These are phyloP conservation scores for Ceratocystis cubensis DNA, from an alignment of 2,329 filamentous ascomycete species.

Conservation along the genomic window DNA sequence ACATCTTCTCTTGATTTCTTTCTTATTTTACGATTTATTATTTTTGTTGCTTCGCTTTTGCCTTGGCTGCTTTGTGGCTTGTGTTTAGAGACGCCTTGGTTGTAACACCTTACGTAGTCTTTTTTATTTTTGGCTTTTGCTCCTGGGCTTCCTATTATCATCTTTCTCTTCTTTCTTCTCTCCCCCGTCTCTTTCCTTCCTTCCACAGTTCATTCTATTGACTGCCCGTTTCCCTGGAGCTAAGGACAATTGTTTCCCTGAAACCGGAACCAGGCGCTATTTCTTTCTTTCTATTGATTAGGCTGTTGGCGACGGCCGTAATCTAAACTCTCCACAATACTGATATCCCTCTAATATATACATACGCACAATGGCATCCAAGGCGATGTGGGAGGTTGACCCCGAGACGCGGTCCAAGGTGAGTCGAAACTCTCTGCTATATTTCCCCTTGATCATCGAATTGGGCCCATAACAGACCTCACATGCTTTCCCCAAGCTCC, in stretches of 20 bases:
- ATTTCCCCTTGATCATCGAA: neutral
- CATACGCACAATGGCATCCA: constrained; percentile 45
- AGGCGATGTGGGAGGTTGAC: constrained; percentile 96
- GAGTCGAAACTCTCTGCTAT: constrained; percentile 24
- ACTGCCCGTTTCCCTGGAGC: neutral
- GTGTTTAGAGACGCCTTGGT: neutral
- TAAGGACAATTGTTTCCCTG: neutral
- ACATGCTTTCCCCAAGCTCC: neutral
- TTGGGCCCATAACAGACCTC: neutral
- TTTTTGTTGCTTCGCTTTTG: neutral
- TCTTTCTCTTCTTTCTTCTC: neutral
- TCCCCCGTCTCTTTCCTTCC: neutral
- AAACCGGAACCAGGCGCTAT: neutral
- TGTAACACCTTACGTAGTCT: neutral
- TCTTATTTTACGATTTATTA: neutral
- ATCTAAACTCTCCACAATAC: neutral
- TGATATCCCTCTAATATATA: neutral
- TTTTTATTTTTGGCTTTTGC: neutral
- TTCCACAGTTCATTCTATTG: neutral
- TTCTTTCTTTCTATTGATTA: neutral
- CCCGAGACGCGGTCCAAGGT: constrained; percentile 95
- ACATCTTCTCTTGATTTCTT: neutral
- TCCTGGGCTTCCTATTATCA: neutral
- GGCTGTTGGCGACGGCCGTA: neutral
- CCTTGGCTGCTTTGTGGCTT: neutral